Conservation (phyloP, 176 grass and related monocot genomes). For the Pharus latifolius region DNA sequence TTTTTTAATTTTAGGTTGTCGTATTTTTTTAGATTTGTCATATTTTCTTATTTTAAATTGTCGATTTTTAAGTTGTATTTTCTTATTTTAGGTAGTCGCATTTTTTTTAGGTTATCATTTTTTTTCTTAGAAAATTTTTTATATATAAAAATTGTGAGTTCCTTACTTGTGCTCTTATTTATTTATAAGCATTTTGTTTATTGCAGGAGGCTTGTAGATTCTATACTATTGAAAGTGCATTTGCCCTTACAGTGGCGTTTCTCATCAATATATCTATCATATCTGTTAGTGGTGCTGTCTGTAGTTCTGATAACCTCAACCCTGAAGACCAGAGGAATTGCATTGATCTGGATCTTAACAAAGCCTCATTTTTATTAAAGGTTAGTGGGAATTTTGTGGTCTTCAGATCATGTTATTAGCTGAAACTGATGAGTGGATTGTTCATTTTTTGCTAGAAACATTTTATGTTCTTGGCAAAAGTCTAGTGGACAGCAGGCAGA, state of each 20-base stretch:
- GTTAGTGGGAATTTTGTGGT: slow-evolving; percentile 24
- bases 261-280: slow-evolving; percentile 96
- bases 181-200: neutral
- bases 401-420: neutral
- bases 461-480: neutral
- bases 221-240: slow-evolving; percentile 95
- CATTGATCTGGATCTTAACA: slow-evolving; percentile 84
- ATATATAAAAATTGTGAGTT: no score
- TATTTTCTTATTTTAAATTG: no score
- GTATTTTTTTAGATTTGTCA: no score
- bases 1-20: no score
- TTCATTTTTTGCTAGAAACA: neutral
- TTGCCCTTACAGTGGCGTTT: slow-evolving; percentile 87
- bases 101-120: no score
- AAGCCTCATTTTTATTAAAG: slow-evolving; percentile 92
- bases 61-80: no score
- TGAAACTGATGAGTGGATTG: neutral
- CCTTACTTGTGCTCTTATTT: no score
- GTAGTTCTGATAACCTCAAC: slow-evolving; percentile 59
- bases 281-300: slow-evolving; percentile 90
- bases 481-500: neutral
- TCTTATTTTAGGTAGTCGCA: no score
- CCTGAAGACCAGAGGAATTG: slow-evolving; percentile 75
- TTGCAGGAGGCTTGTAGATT: slow-evolving; percentile 92
- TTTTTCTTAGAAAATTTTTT: no score